phyloP scores from a whole-genome alignment of 805 yeast genomes.

The Cyberlindnera japonica region DNA sequence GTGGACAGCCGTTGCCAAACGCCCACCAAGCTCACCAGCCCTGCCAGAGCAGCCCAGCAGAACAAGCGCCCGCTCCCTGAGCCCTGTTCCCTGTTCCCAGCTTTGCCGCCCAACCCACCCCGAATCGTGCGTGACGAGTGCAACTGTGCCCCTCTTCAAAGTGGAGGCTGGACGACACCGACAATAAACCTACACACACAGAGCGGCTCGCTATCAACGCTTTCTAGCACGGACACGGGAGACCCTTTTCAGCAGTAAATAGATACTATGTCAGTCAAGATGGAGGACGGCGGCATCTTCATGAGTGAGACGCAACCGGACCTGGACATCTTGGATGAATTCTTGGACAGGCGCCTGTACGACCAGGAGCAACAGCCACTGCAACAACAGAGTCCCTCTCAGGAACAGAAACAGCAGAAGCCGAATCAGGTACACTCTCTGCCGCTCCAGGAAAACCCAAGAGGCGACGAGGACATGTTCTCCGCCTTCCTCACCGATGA shows the following conservation, averaged over 20 bases:
- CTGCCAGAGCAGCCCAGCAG: no score
- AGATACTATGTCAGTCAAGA: slow-evolving; percentile 17
- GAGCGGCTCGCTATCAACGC: no score
- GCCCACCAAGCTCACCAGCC: no score
- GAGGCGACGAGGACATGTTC: slow-evolving; percentile 25
- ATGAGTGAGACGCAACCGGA: not conserved
- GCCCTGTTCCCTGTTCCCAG: not conserved
- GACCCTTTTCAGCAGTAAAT: no score
- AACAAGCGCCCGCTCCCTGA: no score
- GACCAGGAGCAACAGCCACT: slow-evolving; percentile 14
- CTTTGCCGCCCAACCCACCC: not conserved
- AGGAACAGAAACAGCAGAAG: not conserved
- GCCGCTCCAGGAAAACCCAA: no score
- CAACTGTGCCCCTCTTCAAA: not conserved
- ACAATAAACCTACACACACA: no score
- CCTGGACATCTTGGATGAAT: slow-evolving; percentile 50
- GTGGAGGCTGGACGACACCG: no score
- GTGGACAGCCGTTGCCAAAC: no score
- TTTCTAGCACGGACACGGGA: no score
- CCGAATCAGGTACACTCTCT: not conserved
- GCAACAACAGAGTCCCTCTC: slow-evolving; percentile 10
- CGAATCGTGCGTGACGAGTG: slow-evolving; percentile 1
- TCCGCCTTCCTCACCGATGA: slow-evolving; percentile 25
- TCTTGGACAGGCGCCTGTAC: slow-evolving; percentile 26
- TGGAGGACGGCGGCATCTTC: slow-evolving; percentile 22